phyloP scores from a whole-genome alignment of 495 filamentous ascomycete species.

The Terfezia boudieri region DNA sequence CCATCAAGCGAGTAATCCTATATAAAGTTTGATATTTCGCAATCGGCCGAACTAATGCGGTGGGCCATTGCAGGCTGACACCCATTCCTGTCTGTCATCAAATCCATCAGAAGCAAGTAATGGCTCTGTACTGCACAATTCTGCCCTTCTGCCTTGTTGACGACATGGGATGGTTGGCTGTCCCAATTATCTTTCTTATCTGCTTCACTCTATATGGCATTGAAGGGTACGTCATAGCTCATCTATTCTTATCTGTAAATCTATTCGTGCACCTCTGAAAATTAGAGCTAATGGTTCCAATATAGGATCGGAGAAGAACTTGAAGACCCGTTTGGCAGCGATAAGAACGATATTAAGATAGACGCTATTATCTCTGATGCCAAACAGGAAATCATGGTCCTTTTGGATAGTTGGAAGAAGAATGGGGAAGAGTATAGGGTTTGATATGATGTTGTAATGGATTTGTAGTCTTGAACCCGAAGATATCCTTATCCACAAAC shows the following conservation, averaged over 20 bases:
- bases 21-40: neutral
- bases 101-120: constrained; percentile 56
- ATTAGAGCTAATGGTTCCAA: neutral
- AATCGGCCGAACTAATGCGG: too few relatives aligned
- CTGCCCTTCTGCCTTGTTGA: constrained; percentile 53
- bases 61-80: constrained; percentile 23
- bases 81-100: constrained; percentile 56
- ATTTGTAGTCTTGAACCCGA: too few relatives aligned
- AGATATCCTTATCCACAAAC: too few relatives aligned
- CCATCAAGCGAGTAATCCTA: constrained; percentile 25
- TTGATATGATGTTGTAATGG: neutral
- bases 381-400: constrained; percentile 37
- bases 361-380: constrained; percentile 49
- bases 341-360: constrained; percentile 61
- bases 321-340: constrained; percentile 56
- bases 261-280: neutral
- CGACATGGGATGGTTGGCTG: constrained; percentile 48
- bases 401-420: constrained; percentile 41
- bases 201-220: constrained; percentile 56
- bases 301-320: constrained; percentile 43
- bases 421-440: constrained; percentile 12
- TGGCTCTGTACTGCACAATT: constrained; percentile 47
- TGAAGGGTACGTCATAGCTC: constrained; percentile 24
- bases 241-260: too few relatives aligned
- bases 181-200: constrained; percentile 42